Conservation (phyloP, 352 stramenopile species). For the Nothophytophthora sp. region DNA sequence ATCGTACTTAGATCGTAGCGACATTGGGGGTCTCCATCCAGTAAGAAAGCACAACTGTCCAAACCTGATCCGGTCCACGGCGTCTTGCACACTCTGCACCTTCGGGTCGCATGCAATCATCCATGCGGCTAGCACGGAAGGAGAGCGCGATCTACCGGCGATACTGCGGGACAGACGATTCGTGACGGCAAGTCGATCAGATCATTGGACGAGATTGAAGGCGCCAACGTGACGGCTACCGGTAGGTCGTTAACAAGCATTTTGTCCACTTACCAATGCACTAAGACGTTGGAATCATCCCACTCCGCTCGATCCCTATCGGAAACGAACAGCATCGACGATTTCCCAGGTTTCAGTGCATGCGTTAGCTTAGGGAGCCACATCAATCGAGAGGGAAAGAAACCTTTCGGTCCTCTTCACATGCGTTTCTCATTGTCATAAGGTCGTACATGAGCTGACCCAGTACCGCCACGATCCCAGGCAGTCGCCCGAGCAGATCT, state of each 20-base stretch:
- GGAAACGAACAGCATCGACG: background rate
- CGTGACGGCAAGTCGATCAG: no score
- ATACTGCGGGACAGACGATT: conserved; percentile 50
- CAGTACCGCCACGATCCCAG: conserved; percentile 39
- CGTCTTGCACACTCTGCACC: conserved; percentile 26
- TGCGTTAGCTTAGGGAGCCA: no score
- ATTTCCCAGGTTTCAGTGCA: background rate
- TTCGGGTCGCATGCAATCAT: conserved; percentile 34
- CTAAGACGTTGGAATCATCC: conserved; percentile 51
- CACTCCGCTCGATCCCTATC: conserved; percentile 32
- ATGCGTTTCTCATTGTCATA: background rate
- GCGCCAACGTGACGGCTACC: no score
- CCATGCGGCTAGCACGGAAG: conserved; percentile 54
- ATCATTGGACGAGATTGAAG: no score
- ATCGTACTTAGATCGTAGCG: no score
- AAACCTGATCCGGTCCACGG: conserved; percentile 49
- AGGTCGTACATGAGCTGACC: conserved; percentile 30
- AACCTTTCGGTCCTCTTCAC: background rate
- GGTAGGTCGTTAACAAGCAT: no score
- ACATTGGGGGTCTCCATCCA: background rate
- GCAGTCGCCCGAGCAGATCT: conserved; percentile 45
- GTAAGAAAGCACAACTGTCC: background rate
- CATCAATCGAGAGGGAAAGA: background rate
- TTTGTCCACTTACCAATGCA: conserved; percentile 67
- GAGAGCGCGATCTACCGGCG: conserved; percentile 62